phyloP scores from a whole-genome alignment of 1,284 basidiomycete species.

The Sphagnurus paluster region DNA sequence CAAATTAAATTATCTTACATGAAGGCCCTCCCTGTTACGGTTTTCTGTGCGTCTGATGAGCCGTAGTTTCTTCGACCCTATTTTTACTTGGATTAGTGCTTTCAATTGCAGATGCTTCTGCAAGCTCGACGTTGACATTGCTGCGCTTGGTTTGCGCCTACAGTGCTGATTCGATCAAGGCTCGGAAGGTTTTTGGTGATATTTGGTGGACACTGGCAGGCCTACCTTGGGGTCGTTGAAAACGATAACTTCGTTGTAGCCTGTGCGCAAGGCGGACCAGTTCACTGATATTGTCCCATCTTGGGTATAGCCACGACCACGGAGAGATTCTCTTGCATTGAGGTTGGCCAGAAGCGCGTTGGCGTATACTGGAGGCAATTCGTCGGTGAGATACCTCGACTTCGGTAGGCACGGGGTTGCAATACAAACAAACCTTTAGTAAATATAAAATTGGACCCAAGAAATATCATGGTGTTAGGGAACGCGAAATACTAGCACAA shows the following conservation, averaged over 20 bases:
- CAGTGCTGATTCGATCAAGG: too few relatives aligned
- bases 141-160: too few relatives aligned
- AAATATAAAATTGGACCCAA: constrained; percentile 18
- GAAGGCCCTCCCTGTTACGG: too few relatives aligned
- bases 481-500: constrained; percentile 16
- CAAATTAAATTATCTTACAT: too few relatives aligned
- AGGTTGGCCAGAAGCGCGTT: constrained; percentile 21
- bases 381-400: not conserved
- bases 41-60: too few relatives aligned
- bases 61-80: too few relatives aligned
- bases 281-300: constrained; percentile 13
- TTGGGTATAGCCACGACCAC: constrained; percentile 10
- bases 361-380: constrained; percentile 16
- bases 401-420: not conserved
- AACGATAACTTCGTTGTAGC: constrained; percentile 1
- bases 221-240: constrained; percentile 4
- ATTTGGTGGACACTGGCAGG: too few relatives aligned
- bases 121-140: too few relatives aligned
- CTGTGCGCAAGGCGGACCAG: constrained; percentile 5
- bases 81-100: too few relatives aligned
- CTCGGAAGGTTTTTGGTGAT: too few relatives aligned
- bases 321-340: constrained; percentile 18
- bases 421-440: constrained; percentile 16
- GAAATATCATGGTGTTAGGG: constrained; percentile 21
- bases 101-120: too few relatives aligned